Conservation (phyloP, 805 yeast genomes). For the Cyberlindnera meyerae region DNA sequence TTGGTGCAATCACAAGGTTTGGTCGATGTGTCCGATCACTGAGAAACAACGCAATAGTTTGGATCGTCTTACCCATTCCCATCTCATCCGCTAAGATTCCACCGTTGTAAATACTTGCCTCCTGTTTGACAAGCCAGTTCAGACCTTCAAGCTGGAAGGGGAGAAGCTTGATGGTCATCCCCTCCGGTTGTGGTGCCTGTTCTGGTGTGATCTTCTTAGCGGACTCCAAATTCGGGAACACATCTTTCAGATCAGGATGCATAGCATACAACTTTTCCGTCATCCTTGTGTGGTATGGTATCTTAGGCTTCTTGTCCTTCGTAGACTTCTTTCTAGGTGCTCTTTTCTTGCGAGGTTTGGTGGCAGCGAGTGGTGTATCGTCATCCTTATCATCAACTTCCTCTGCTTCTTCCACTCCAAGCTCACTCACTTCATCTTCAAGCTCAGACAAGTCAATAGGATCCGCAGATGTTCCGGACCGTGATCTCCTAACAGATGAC, state of each 20-base stretch:
- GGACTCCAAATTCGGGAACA: slow-evolving; percentile 59
- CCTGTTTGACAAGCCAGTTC: slow-evolving; percentile 83
- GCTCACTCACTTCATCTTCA: slow-evolving; percentile 12
- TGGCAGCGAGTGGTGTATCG: slow-evolving; percentile 26
- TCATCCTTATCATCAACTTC: slow-evolving; percentile 22
- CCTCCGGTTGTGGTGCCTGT: slow-evolving; percentile 69
- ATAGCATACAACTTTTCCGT: slow-evolving; percentile 62
- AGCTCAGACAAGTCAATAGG: slow-evolving; percentile 18
- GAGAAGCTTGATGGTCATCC: slow-evolving; percentile 64
- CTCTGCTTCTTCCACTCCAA: slow-evolving; percentile 13
- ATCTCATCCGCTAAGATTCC: slow-evolving; percentile 97
- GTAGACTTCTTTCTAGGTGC: slow-evolving; percentile 16
- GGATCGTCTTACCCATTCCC: slow-evolving; percentile 99
- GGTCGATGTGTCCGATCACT: slow-evolving; percentile 63
- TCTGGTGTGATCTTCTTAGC: slow-evolving; percentile 44
- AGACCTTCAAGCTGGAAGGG: slow-evolving; percentile 95
- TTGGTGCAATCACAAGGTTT: slow-evolving; percentile 90
- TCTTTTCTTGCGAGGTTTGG: slow-evolving; percentile 17
- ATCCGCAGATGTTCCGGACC: slow-evolving; percentile 13
- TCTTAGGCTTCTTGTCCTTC: slow-evolving; percentile 40
- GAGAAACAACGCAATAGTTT: slow-evolving; percentile 85
- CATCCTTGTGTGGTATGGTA: slow-evolving; percentile 64
- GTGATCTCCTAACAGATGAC: slow-evolving; percentile 2
- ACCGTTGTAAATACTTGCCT: slow-evolving; percentile 71
- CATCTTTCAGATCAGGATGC: slow-evolving; percentile 74